Base-by-base conservation (phyloP, 768 basidiomycete genomes). In the Tylopilus felleus region DNA sequence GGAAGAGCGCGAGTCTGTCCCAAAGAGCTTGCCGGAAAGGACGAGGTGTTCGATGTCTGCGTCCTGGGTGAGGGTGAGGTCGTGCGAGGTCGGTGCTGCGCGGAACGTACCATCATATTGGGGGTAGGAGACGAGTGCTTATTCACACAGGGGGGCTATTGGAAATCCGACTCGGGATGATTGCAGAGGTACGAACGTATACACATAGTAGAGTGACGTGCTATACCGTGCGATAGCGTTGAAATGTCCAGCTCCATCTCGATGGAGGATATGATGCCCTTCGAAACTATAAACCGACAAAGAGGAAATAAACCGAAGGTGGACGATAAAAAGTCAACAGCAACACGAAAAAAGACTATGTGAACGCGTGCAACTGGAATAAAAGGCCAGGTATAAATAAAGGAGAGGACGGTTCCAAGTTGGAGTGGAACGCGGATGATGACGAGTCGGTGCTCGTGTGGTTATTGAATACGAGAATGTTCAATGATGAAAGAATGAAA, bases 21-120 rank as follows among this genome's bases (percentile, higher is more conserved):
- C 79, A 71, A 91, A 91, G 36, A 92, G 78, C 59, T 83, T 82
- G 38, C 90, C 90, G 14, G 90, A 91, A 39, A 90, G 82, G 42
- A 89, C 82, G 28, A 88, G 76, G 48, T 83, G 80, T 65, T 90
- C 88, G 48, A 90, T 78, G 63, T 85, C 77, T 2, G 72, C 74
- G 48, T 74, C 60, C 72, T 73, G 31, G 38, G 29, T 17, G 47
- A 53, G 17, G 13, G 40, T 46, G 66, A 31, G 57, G 47, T 38
- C n/a, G 38, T 23, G 21, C 13, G 31, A 40, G 8, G 5, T 29
- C 14, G 16, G 1, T 19, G 29, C 33, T 21, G 35, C 17, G 19
- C 19, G 25, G 2, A 41, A 22, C 58, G 8, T 47, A 66, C 66
- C 66, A 69, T 60, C 9, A 19, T 38, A 12, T 10, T 4, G 47